Evolutionary conservation across 176 grass and related monocot species (phyloP).

Genomic region (Aegilops bicornis): DNA sequence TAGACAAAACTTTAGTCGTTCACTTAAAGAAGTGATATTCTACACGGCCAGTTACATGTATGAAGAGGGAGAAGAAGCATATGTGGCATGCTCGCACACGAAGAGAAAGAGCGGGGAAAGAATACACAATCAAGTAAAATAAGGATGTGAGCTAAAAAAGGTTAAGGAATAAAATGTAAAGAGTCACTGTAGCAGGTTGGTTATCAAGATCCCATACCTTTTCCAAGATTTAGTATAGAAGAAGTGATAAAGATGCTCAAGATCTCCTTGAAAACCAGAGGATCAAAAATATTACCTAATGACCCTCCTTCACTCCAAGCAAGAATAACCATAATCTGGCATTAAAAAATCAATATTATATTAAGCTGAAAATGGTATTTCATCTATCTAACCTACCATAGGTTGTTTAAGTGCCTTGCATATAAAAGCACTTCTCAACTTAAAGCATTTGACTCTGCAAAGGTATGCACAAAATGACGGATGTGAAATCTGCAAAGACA

Average conservation of each 20-base stretch:
- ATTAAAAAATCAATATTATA: conserved; percentile 21
- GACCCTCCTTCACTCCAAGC: conserved; percentile 90
- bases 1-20: not conserved
- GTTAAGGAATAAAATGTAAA: not conserved
- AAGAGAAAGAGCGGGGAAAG: not conserved
- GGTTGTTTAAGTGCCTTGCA: conserved; percentile 4
- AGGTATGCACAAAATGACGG: not conserved
- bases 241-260: conserved; percentile 96
- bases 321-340: conserved; percentile 94
- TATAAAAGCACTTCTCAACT: conserved; percentile 18
- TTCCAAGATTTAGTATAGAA: conserved; percentile 78
- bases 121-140: conserved; percentile 1
- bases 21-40: not conserved
- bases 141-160: not conserved
- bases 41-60: not conserved
- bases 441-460: conserved; percentile 19
- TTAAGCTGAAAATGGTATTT: conserved; percentile 22
- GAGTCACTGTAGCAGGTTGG: not conserved
- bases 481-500: not conserved
- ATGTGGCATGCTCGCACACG: not conserved
- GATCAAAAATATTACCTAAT: conserved; percentile 64
- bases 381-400: conserved; percentile 17
- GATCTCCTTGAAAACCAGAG: conserved; percentile 61
- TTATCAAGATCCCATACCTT: conserved; percentile 55
- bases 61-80: conserved; percentile 1